A percentile compares a stretch with the other conserved stretches of the same genome.
phyloP scores from a whole-genome alignment of 768 basidiomycete genomes.

The Panaeolus cyanescens region DNA sequence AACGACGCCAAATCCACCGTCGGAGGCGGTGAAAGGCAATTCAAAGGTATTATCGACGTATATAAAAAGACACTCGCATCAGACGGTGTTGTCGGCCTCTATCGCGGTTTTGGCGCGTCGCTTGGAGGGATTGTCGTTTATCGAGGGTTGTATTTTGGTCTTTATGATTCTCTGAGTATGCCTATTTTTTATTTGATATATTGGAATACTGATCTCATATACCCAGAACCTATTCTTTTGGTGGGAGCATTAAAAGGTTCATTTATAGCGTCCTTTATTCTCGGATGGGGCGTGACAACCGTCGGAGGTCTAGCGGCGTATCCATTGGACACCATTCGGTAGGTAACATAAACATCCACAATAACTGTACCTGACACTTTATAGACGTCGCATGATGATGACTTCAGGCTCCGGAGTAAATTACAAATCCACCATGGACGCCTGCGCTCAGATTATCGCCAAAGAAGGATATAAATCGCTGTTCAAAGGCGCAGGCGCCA shows the following conservation, averaged over 20 bases:
- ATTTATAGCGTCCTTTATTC: conserved; percentile 94
- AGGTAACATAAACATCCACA: conserved; percentile 20
- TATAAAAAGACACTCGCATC: conserved; percentile 96
- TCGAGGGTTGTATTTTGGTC: conserved; percentile 99
- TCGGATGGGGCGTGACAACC: conserved; percentile 99
- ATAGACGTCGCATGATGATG: conserved; percentile 99
- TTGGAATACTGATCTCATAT: conserved; percentile 17
- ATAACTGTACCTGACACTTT: conserved; percentile 7
- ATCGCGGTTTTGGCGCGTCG: conserved; percentile 98
- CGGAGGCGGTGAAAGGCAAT: conserved; percentile 82
- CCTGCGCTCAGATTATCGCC: conserved; percentile 88
- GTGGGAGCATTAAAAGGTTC: conserved; percentile 93
- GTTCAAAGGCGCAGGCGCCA: conserved; percentile 98
- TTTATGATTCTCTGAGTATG: conserved; percentile 90
- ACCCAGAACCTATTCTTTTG: conserved; percentile 90
- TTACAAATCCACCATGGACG: conserved; percentile 99
- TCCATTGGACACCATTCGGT: conserved; percentile 90
- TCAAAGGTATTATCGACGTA: conserved; percentile 97
- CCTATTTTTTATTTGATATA: conserved; percentile 17
- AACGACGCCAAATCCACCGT: conserved; percentile 96
- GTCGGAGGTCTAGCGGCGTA: conserved; percentile 99
- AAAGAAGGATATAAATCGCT: conserved; percentile 95
- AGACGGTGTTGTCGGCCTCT: conserved; percentile 97
- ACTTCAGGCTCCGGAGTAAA: conserved; percentile 92
- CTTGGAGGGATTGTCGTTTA: conserved; percentile 99